Percentiles rank a stretch among this genome's conserved stretches.
Evolutionary conservation across 441 rosid species (phyloP).

Genomic region (Gossypium lobatum): DNA sequence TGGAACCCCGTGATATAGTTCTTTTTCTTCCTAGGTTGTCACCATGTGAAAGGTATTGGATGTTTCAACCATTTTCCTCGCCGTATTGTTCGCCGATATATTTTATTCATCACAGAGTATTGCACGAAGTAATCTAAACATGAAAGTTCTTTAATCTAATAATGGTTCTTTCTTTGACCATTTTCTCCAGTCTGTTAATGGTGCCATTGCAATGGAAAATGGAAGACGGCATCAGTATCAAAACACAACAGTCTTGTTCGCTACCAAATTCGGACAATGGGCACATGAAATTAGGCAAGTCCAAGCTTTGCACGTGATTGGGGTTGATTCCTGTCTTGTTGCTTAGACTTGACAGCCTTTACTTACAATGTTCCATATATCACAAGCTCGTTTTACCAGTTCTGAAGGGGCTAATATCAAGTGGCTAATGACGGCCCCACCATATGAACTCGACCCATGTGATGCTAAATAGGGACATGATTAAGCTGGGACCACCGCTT

Average conservation of each 20-base stretch:
- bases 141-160: neutral
- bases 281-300: neutral
- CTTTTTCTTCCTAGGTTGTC: too few relatives aligned
- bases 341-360: neutral
- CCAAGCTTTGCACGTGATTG: neutral
- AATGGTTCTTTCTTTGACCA: neutral
- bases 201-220: neutral
- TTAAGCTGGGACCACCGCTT: neutral
- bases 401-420: neutral
- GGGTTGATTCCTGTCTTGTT: neutral
- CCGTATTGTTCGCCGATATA: too few relatives aligned
- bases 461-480: constrained; percentile 5
- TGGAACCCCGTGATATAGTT: too few relatives aligned
- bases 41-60: too few relatives aligned
- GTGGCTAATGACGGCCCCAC: neutral
- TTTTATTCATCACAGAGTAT: too few relatives aligned
- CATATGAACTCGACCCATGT: constrained; percentile 2
- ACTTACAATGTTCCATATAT: neutral
- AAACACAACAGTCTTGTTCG: neutral
- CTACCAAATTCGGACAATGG: neutral
- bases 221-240: neutral
- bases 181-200: neutral
- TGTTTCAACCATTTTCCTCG: too few relatives aligned
- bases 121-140: too few relatives aligned
- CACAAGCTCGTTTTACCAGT: neutral